Base-by-base conservation (phyloP, 2,329 filamentous ascomycete species). In the Penicillium sp. region DNA sequence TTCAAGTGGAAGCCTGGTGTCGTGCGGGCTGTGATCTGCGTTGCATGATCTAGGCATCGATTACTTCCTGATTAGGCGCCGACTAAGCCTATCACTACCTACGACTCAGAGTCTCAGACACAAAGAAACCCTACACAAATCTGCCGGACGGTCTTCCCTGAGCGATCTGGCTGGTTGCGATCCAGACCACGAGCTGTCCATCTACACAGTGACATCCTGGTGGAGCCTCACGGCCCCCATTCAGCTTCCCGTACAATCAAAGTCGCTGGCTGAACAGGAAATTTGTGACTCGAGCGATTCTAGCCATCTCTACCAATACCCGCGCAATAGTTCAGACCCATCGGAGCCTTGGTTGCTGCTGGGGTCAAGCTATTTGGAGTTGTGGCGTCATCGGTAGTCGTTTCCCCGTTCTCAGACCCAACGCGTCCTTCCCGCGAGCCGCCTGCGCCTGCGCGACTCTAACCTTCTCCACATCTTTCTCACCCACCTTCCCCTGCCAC, bases 361-460 rank as follows among this genome's bases (percentile, higher is more conserved):
- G 41, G 51, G 37, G 50, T 50, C 31, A 53, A 53, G 51, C 51
- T 53, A 35, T 42, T 10, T 25, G 22, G 6, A 58, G 59, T 62
- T 64, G 63, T 65, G 67, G 63, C 63, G 67, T 68, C 63, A 69
- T 68, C 66, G 49, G 62, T 43, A 38, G 55, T 49, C 55, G 61
- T 57, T 57, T 47, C 57, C 42, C 65, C 60, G 61, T 59, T 63
- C 59, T 58, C 66, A 60, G 60, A 64, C 57, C 61, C 59, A 63
- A 63, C 65, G 64, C 69, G 69, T 73, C 59, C 61, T 69, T 65
- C 63, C 66, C 65, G 66, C 63, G 67, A 61, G 64, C 61, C 57
- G 62, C 31, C 31, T 67, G 67, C 25, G 61, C 63, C 64, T 67
- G 67, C 69, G 68, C 64, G 66, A 67, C 66, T 65, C 67, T 66